phyloP scores from a whole-genome alignment of 352 stramenopile species.

The Phytophthora hybrid region DNA sequence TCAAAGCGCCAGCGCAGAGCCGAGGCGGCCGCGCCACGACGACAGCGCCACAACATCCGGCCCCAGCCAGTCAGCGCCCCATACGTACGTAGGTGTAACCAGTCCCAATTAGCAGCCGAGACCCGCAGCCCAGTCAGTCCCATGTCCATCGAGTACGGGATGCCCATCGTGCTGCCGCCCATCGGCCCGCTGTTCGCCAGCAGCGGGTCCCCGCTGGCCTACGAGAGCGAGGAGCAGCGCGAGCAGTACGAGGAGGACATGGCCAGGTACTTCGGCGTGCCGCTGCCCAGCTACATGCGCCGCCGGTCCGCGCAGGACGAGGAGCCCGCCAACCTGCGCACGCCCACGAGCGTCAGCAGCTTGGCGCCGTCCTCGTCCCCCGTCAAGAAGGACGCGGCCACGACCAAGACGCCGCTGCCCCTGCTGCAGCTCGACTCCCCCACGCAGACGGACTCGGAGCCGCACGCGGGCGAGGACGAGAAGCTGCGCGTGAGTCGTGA shows the following conservation, averaged over 20 bases:
- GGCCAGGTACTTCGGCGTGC: slow-evolving; percentile 53
- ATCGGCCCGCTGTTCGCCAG: slow-evolving; percentile 63
- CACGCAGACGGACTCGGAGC: slow-evolving; percentile 28
- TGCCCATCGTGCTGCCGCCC: slow-evolving; percentile 61
- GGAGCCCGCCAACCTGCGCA: slow-evolving; percentile 46
- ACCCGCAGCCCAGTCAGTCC: too few relatives aligned
- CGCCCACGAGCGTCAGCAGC: slow-evolving; percentile 60
- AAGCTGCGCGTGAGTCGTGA: slow-evolving; percentile 80
- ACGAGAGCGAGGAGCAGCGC: slow-evolving; percentile 44
- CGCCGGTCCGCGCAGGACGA: slow-evolving; percentile 22
- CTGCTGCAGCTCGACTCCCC: slow-evolving; percentile 59
- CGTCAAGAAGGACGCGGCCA: slow-evolving; percentile 64
- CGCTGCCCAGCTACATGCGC: slow-evolving; percentile 34
- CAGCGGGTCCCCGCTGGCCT: slow-evolving; percentile 16
- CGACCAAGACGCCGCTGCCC: slow-evolving; percentile 38
- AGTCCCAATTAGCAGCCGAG: too few relatives aligned
- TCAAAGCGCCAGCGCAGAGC: slow-evolving; percentile 32
- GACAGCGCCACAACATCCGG: too few relatives aligned
- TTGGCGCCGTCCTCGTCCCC: slow-evolving; percentile 68
- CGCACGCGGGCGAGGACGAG: slow-evolving; percentile 50
- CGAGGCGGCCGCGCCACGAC: slow-evolving; percentile 6
- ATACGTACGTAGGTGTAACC: too few relatives aligned
- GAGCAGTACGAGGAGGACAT: slow-evolving; percentile 47
- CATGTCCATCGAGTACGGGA: slow-evolving; percentile 47
- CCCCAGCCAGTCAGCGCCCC: not conserved